These are phyloP conservation scores for Microthlaspi erraticum DNA, from an alignment of 345 rosid genomes.

Conservation along the genomic window DNA sequence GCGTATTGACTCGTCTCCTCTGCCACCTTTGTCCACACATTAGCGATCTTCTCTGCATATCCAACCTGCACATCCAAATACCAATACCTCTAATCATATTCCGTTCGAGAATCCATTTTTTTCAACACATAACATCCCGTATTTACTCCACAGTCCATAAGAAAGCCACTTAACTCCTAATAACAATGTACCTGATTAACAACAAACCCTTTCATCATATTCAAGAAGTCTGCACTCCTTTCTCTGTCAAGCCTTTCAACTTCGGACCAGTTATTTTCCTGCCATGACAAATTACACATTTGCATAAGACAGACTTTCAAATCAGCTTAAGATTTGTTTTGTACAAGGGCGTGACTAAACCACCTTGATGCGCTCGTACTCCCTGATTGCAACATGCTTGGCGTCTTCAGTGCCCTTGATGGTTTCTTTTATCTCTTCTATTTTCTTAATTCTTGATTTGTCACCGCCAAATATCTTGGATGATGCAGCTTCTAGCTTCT, in stretches of 20 bases:
- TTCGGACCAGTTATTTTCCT: slow-evolving; percentile 88
- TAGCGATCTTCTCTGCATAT: slow-evolving; percentile 94
- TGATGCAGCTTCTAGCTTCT: slow-evolving; percentile 92
- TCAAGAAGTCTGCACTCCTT: slow-evolving; percentile 78
- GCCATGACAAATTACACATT: slow-evolving; percentile 30
- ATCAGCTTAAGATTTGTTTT: slow-evolving; percentile 1
- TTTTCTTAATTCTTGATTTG: slow-evolving; percentile 83
- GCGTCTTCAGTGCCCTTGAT: slow-evolving; percentile 83
- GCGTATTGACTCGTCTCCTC: slow-evolving; percentile 82
- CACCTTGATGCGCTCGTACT: slow-evolving; percentile 92
- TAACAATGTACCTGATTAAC: slow-evolving; percentile 70
- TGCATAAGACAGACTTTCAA: not conserved
- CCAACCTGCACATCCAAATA: slow-evolving; percentile 68
- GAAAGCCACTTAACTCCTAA: no score
- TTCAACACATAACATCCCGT: not conserved
- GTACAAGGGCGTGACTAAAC: not conserved
- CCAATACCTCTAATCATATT: slow-evolving; percentile 1
- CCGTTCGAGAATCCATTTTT: no score
- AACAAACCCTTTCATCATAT: slow-evolving; percentile 94
- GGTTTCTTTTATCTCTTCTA: slow-evolving; percentile 86
- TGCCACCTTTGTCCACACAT: slow-evolving; percentile 87
- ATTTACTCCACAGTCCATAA: not conserved
- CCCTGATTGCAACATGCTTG: slow-evolving; percentile 80
- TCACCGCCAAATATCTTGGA: slow-evolving; percentile 97
- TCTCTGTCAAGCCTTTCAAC: slow-evolving; percentile 86